Evolutionary conservation across 352 stramenopile species (phyloP).

Genomic region (Blastocystis sp.): DNA sequence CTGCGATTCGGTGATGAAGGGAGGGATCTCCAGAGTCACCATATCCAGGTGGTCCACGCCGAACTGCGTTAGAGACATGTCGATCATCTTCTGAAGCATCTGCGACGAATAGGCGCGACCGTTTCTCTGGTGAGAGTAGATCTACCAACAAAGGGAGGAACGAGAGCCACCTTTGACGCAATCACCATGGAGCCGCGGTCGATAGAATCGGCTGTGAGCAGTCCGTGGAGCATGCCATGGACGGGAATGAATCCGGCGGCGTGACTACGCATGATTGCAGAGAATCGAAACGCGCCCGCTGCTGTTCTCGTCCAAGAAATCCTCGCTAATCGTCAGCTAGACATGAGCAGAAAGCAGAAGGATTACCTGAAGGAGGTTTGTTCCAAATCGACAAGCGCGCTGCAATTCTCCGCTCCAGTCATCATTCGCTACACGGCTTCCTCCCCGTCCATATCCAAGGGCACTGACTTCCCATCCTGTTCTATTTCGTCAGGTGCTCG

Average conservation of each 20-base stretch:
- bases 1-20: conserved; percentile 65
- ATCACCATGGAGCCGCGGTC: conserved; percentile 37
- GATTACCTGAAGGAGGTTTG: conserved; percentile 35
- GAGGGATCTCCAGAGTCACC: conserved; percentile 63
- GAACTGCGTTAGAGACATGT: conserved; percentile 46
- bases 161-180: conserved; percentile 21
- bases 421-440: conserved; percentile 56
- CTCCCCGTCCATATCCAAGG: conserved; percentile 35
- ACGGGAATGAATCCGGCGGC: conserved; percentile 39
- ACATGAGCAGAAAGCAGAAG: background rate
- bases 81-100: conserved; percentile 34
- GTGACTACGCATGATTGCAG: conserved; percentile 5
- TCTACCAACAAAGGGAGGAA: background rate
- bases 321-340: conserved; percentile 62
- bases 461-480: conserved; percentile 63
- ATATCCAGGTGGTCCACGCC: conserved; percentile 52
- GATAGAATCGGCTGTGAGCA: conserved; percentile 27
- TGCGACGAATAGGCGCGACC: conserved; percentile 41
- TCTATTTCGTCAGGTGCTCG: background rate
- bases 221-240: conserved; percentile 55
- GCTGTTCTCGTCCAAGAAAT: conserved; percentile 57
- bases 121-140: conserved; percentile 55
- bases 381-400: conserved; percentile 51
- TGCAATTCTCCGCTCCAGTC: conserved; percentile 66
- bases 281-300: background rate